Evolutionary conservation across 1,284 basidiomycete genomes (phyloP).

Genomic region (Ganoderma sinense): DNA sequence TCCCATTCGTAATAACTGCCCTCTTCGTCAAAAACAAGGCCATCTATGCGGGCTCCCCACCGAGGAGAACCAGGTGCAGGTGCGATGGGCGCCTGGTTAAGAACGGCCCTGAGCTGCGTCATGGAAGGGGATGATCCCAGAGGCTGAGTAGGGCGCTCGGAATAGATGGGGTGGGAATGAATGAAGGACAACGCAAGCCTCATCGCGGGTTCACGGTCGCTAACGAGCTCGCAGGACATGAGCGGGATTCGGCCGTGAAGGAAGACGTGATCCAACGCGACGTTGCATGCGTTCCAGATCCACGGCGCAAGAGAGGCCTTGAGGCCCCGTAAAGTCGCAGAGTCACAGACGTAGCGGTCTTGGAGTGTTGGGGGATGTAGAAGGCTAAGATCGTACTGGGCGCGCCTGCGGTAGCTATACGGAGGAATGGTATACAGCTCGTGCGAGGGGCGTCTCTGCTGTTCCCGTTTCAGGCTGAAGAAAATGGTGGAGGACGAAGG

Average conservation of each 20-base stretch:
- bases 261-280: background rate
- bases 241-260: background rate
- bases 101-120: background rate
- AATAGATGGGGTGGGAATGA: background rate
- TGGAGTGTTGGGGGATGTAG: too few relatives aligned
- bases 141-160: background rate
- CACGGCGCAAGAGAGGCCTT: too few relatives aligned
- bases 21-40: background rate
- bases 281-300: background rate
- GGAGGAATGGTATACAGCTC: too few relatives aligned
- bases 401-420: too few relatives aligned
- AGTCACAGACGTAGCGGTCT: too few relatives aligned
- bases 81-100: background rate
- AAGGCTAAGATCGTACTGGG: too few relatives aligned
- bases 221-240: background rate
- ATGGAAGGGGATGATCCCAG: background rate
- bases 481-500: too few relatives aligned
- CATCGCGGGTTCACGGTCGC: background rate
- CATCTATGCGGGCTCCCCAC: background rate
- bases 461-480: too few relatives aligned
- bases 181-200: background rate
- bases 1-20: background rate
- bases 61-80: background rate
- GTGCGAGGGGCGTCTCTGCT: too few relatives aligned
- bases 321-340: too few relatives aligned